These are phyloP conservation scores for Stellera chamaejasme DNA, from an alignment of 345 rosid species.

Conservation along the genomic window DNA sequence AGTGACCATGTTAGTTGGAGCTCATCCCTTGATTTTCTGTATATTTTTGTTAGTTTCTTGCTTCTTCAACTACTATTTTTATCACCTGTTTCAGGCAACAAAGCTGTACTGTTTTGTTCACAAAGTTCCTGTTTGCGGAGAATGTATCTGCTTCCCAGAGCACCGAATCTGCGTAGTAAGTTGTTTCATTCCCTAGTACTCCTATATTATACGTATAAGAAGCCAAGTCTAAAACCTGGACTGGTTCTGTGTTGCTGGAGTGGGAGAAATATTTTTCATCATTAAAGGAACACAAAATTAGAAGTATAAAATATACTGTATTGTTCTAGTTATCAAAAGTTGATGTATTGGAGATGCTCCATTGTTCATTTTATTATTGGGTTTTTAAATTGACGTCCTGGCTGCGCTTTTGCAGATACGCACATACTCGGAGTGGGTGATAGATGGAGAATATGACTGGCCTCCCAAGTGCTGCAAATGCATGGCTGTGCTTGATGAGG, in stretches of 20 bases:
- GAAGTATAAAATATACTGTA: too few species aligned
- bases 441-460: conserved; percentile 98
- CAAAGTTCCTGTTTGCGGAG: conserved; percentile 97
- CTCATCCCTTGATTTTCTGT: too few species aligned
- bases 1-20: neutral
- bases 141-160: conserved; percentile 92
- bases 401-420: conserved; percentile 44
- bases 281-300: too few species aligned
- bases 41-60: too few species aligned
- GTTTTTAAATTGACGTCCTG: conserved; percentile 5
- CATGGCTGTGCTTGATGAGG: conserved; percentile 66
- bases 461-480: conserved; percentile 89
- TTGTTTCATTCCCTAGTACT: neutral
- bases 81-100: conserved; percentile 68
- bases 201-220: too few species aligned
- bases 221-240: too few species aligned
- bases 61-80: neutral
- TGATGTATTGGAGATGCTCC: conserved; percentile 1
- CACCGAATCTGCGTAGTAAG: conserved; percentile 92
- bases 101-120: conserved; percentile 95
- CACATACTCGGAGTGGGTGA: conserved; percentile 99
- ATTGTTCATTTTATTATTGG: neutral
- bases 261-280: too few species aligned
- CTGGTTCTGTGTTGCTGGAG: too few species aligned
- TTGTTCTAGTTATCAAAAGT: too few species aligned